Base-by-base conservation (phyloP, 371 early-diverging fungal species). In the Phascolomyces articulosus region DNA sequence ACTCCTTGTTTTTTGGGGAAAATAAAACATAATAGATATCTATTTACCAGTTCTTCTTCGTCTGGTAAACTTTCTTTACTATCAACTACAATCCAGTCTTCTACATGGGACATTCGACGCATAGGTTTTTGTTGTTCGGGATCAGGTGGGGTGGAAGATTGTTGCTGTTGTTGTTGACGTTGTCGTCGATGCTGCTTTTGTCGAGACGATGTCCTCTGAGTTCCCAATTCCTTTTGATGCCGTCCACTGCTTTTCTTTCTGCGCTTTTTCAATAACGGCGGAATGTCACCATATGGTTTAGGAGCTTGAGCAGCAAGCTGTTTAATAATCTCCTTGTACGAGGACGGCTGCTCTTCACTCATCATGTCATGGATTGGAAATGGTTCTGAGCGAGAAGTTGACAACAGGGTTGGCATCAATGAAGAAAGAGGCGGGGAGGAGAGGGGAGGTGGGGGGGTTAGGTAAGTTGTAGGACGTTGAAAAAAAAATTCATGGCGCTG, bases 231-330 rank as follows among this genome's bases (percentile, higher is more conserved):
- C 21, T 27, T 47, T 55, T 64, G 24, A 34, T 60, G 41, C n/a
- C 61, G 47, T 23, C 64, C 65, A 53, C 57, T 70, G 65, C 49
- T 74, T 66, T 64, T 70, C 58, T 67, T 75, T 65, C 57, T 70
- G 24, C 64, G 59, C 60, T 68, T 69, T 55, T 76, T 79, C 38
- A 69, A 57, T 28, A 77, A 61, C 6, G 79, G 83, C 27, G 85
- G 85, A 59, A 85, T 85, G 38, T 74, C 75, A 27, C 85, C 87
- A 64, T 87, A 85, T 15, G 86, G 86, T 66, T 85, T 77, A 24
- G 84, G 79, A 4, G 76, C 75, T 31, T 77, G 72, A 49, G 80
- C 72, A 21, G 80, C 62, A 28, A 78, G 57, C 49, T 78, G 80
- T 60, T 79, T 74, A 23, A 82, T 80, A 23, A 84, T 72, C 27